Conservation (phyloP, 2,329 filamentous ascomycete species). For the Pseudogymnoascus sp. region DNA sequence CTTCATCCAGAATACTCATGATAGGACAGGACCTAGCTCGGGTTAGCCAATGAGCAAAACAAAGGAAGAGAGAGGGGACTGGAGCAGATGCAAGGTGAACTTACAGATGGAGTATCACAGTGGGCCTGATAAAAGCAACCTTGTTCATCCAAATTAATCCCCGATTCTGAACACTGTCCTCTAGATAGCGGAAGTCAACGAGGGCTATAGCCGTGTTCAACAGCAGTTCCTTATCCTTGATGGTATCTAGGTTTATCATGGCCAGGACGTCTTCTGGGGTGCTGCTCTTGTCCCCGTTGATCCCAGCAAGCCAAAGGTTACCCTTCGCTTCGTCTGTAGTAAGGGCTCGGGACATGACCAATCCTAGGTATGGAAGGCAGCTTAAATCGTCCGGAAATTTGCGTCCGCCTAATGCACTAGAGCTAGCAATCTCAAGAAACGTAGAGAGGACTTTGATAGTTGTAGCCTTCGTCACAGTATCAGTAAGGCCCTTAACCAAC, state of each 20-base stretch:
- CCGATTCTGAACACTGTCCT: conserved; percentile 53
- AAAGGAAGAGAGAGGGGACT: not conserved
- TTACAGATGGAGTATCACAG: conserved; percentile 52
- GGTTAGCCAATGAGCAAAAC: conserved; percentile 16
- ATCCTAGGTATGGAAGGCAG: conserved; percentile 46
- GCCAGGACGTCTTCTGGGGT: conserved; percentile 33
- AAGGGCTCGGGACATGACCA: conserved; percentile 50
- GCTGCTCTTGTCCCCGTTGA: conserved; percentile 38
- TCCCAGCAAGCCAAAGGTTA: conserved; percentile 51
- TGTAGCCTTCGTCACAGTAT: conserved; percentile 50
- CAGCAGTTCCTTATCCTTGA: conserved; percentile 54
- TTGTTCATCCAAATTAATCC: conserved; percentile 52
- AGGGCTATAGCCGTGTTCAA: conserved; percentile 56
- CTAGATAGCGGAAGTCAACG: conserved; percentile 57
- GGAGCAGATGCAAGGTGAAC: conserved; percentile 20
- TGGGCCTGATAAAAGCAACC: conserved; percentile 45
- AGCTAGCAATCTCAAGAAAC: conserved; percentile 47
- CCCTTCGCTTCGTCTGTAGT: conserved; percentile 54
- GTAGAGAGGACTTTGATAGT: conserved; percentile 54
- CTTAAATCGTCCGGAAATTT: conserved; percentile 24
- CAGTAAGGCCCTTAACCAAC: conserved; percentile 55
- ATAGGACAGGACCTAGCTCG: conserved; percentile 45
- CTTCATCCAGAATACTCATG: conserved; percentile 50
- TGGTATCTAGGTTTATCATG: conserved; percentile 36
- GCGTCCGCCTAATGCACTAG: conserved; percentile 20